Base-by-base conservation (phyloP, 1,284 basidiomycete genomes). In the Naganishia sp. region DNA sequence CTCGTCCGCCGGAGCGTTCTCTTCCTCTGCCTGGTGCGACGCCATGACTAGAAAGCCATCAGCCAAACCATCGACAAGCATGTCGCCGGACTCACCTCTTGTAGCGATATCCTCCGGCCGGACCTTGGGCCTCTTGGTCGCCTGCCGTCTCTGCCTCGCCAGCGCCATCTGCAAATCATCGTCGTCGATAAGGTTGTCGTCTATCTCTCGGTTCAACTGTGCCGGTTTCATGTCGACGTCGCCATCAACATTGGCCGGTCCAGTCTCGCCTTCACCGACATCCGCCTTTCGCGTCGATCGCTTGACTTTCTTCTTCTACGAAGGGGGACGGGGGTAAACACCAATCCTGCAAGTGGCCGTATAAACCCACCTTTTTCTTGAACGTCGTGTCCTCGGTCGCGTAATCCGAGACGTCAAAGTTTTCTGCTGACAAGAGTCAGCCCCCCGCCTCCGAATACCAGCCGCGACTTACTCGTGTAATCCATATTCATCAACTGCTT, bases 111-210 rank as follows among this genome's bases (percentile, higher is more conserved):
- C 88, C 74, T 96, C 93, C 0, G 92, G 89, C 25, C 89, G 87
- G 84, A 79, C 76, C 89, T 91, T 75, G 7, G 35, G 35, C 35
- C 35, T 9, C 87, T 87, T 84, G 72, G 90, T 90, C 45, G 88
- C 88, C 42, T 68, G 41, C 72, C 90, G 85, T 67, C 96, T 84
- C 66, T 91, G 87, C 21, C 90, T 86, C 28, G 95, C 90, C 63
- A 99, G 84, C 32, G 91, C 92, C 41, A 91, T 91, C 83, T 97
- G 94, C 45, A 99, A 84, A 75, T 99, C 96, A 78, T 99, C 96
- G 77, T 99, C 96, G 80, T 99, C 96, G 70, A 99, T 89, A 77
- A 98, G 90, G 80, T 97, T 95, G 68, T 84, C 84, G 73, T 93
- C 87, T 65, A 88, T 82, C 76, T 93, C 86, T 72, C 87, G 82